Conservation (phyloP, 441 rosid species). For the Macaranga tanarius region DNA sequence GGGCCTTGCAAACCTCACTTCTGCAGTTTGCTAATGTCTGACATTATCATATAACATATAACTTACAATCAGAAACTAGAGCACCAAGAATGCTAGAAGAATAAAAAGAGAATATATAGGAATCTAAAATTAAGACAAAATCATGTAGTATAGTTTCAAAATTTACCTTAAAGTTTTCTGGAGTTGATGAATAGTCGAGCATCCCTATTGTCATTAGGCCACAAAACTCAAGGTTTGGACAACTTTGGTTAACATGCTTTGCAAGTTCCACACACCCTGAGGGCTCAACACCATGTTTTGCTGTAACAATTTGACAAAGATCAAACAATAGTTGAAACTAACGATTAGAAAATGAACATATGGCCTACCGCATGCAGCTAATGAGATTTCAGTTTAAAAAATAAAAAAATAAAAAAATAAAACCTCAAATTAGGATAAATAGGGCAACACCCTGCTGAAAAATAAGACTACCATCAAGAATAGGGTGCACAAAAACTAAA, state of each 20-base stretch:
- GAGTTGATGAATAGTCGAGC: constrained; percentile 92
- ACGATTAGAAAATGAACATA: neutral
- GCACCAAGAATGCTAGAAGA: constrained; percentile 4
- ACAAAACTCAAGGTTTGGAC: constrained; percentile 75
- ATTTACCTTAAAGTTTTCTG: constrained; percentile 90
- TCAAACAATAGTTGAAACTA: constrained; percentile 9
- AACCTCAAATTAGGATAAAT: neutral
- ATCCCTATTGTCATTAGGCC: constrained; percentile 98
- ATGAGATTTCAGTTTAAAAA: neutral
- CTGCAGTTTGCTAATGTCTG: constrained; percentile 88
- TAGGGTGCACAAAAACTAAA: neutral
- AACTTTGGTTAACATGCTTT: constrained; percentile 55
- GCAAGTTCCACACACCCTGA: constrained; percentile 80
- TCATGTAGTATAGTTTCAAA: too few relatives aligned
- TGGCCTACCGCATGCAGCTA: neutral
- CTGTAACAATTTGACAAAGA: constrained; percentile 42
- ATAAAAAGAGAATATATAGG: neutral
- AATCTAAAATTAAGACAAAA: too few relatives aligned
- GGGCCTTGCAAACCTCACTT: constrained; percentile 79
- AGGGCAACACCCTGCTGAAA: neutral
- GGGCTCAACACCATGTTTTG: constrained; percentile 90
- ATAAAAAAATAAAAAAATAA: neutral
- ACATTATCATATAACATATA: constrained; percentile 15
- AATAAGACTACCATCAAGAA: too few relatives aligned
- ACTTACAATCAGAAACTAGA: constrained; percentile 18